These are phyloP conservation scores for Obba rivulosa DNA, from an alignment of 768 basidiomycete species.

Conservation along the genomic window DNA sequence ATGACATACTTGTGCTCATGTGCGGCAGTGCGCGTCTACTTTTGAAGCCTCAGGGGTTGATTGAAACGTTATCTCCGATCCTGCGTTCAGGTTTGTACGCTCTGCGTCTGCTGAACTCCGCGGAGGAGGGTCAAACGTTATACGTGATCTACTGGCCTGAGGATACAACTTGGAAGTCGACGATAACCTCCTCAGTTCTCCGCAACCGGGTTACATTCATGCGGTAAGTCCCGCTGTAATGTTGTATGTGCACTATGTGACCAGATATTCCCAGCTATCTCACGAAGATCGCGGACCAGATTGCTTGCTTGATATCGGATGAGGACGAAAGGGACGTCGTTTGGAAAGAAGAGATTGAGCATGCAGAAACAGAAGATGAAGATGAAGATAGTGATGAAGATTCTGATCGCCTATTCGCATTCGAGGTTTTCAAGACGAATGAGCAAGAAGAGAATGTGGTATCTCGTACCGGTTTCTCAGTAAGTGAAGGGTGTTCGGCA, in stretches of 20 bases:
- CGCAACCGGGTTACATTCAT: conserved; percentile 58
- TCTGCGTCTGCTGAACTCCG: conserved; percentile 17
- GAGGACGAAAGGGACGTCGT: conserved; percentile 41
- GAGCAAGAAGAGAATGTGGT: conserved; percentile 50
- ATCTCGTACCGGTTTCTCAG: conserved; percentile 40
- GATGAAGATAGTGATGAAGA: conserved; percentile 37
- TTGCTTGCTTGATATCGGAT: conserved; percentile 43
- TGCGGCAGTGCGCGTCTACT: conserved; percentile 7
- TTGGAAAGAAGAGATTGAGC: conserved; percentile 32
- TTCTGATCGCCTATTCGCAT: conserved; percentile 45
- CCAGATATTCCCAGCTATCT: conserved; percentile 47
- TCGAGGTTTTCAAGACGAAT: conserved; percentile 48
- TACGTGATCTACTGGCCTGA: conserved; percentile 63
- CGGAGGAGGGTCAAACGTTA: conserved; percentile 17
- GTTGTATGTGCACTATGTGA: too few relatives aligned
- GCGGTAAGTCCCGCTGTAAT: conserved; percentile 32
- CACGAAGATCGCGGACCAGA: conserved; percentile 53
- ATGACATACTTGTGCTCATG: conserved; percentile 11
- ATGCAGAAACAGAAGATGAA: conserved; percentile 19
- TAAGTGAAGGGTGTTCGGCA: conserved; percentile 15
- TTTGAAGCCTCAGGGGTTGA: conserved; percentile 11
- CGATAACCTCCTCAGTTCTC: conserved; percentile 35
- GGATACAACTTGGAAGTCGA: conserved; percentile 52
- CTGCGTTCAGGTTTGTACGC: conserved; percentile 51
- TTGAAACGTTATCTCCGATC: conserved; percentile 10